Conservation (phyloP, 2,329 filamentous ascomycete species). For the Coleophoma crateriformis region DNA sequence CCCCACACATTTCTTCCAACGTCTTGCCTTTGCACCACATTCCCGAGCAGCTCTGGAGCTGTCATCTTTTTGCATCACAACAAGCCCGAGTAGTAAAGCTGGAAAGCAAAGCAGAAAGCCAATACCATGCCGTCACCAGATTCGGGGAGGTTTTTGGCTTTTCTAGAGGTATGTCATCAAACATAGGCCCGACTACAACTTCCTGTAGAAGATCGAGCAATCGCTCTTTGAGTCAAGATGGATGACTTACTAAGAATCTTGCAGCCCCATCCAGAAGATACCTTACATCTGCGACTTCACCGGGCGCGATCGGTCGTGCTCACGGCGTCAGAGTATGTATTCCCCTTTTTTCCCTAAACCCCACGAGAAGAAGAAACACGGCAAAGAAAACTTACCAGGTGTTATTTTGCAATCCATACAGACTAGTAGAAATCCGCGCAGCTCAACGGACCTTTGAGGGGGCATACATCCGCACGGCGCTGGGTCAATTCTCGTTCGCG, state of each 20-base stretch:
- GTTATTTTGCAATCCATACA: constrained; percentile 6
- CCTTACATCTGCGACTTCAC: constrained; percentile 75
- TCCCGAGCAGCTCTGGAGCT: too few species aligned
- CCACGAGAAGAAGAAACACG: background rate
- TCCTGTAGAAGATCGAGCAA: background rate
- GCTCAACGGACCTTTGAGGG: constrained; percentile 96
- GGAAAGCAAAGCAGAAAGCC: too few species aligned
- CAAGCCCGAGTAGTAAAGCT: too few species aligned
- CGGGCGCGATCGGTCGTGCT: constrained; percentile 78
- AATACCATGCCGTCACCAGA: background rate
- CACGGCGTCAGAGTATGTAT: constrained; percentile 59
- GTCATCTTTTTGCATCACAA: too few species aligned
- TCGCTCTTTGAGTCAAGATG: background rate
- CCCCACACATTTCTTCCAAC: too few species aligned
- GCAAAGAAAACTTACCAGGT: background rate
- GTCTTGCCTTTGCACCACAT: too few species aligned
- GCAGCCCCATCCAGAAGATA: constrained; percentile 63
- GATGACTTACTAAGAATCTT: constrained; percentile 13
- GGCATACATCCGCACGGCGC: constrained; percentile 89
- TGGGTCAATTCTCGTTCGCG: constrained; percentile 92
- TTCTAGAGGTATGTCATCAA: background rate
- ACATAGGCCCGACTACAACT: too few species aligned
- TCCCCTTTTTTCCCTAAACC: background rate
- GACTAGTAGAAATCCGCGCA: constrained; percentile 86
- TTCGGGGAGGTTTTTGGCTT: background rate